A percentile compares a stretch with the other conserved stretches of the same genome.
phyloP scores from a whole-genome alignment of 2,329 filamentous ascomycete genomes.

The Diaporthe vexans region DNA sequence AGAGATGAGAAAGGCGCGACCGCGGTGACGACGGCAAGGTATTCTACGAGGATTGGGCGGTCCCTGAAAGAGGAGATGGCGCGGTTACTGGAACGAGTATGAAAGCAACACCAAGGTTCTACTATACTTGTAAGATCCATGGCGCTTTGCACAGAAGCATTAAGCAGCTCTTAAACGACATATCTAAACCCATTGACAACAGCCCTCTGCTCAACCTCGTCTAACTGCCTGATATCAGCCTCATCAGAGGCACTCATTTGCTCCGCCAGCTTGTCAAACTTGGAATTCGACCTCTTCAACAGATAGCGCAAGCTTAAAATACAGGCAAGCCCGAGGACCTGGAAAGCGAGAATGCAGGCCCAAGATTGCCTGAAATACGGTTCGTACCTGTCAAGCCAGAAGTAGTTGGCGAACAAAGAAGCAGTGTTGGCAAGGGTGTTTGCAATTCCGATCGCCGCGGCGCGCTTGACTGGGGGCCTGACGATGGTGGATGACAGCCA shows the following conservation, averaged over 20 bases:
- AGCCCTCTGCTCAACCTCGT: background rate
- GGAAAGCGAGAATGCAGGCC: background rate
- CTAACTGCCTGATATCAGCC: background rate
- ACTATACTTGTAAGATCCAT: too few species aligned
- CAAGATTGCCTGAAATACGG: constrained; percentile 20
- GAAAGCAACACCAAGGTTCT: too few species aligned
- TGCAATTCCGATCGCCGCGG: constrained; percentile 15
- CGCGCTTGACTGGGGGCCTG: constrained; percentile 20
- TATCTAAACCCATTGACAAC: background rate
- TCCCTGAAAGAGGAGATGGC: background rate
- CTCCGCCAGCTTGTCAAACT: constrained; percentile 5
- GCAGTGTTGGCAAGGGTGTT: constrained; percentile 19
- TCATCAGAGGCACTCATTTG: background rate
- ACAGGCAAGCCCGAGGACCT: background rate
- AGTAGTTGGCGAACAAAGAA: constrained; percentile 26
- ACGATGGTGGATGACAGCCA: constrained; percentile 30
- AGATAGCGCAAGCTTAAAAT: background rate
- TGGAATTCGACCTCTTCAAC: background rate
- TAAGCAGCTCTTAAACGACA: background rate
- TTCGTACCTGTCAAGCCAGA: constrained; percentile 25
- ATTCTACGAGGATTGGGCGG: background rate
- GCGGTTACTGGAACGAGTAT: background rate
- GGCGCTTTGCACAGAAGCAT: too few species aligned
- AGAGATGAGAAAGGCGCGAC: background rate
- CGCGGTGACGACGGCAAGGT: background rate